Evolutionary conservation across 352 stramenopile species (phyloP), one percentile per base, ranked within the genome.

Genomic region (Pythium rishiriense): DNA sequence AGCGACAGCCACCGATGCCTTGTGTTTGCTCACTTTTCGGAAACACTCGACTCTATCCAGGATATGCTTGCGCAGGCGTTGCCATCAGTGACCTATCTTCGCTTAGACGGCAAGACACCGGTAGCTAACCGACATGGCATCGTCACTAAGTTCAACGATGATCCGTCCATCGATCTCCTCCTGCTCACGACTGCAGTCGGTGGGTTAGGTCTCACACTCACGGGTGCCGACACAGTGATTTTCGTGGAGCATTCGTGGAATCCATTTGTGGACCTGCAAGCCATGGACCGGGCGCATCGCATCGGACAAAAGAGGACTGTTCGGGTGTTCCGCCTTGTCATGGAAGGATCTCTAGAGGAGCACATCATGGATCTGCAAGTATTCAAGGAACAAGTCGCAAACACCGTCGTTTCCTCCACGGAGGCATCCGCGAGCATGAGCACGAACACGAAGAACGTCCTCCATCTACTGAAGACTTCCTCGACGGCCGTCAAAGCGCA

Each of bases 171-270:
- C 50, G 87, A 97, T 57, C 68, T 99, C n/a, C 70, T 99, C 46
- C 71, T 99, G 49, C 80, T 99, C 35, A 99, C 97, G 17, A 99
- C 97, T 0, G 78, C 87, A 33, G 86, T 99, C 28, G 97, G 97
- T 19, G 94, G 96, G 0, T 70, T 99, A 6, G 97, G 97, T 21
- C 85, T 99, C 8, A 99, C 98, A 58, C 81, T 99, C 46, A 98
- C 94, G 8, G 91, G 88, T 12, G 97, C 97, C 4, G 95, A 99
- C 72, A 99, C 91, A 0, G 97, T 99, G 10, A 96, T 99, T 37
- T 99, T 99, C 67, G 69, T 99, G 1, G 97, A 99, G 73, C 93
- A 98, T 61, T 95, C 97, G 55, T 99, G 96, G 94, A 99, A 99
- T 67, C 97, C 97, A 21, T 96, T 97, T 69, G 88, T 97, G 33